phyloP scores from a whole-genome alignment of 345 rosid genomes.

The Eucalyptus camaldulensis region DNA sequence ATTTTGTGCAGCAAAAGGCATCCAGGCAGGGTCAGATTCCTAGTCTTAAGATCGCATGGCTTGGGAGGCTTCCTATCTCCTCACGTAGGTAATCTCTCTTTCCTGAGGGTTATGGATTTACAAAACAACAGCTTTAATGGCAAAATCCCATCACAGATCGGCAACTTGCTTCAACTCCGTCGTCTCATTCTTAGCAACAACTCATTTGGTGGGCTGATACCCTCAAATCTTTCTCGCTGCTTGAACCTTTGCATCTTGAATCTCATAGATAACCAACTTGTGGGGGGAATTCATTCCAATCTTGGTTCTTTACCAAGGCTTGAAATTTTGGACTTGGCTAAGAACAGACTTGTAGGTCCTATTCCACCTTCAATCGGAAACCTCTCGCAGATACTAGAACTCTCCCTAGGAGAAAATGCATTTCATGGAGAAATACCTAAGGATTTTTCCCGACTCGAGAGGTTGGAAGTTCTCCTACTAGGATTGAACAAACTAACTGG shows the following conservation, averaged over 20 bases:
- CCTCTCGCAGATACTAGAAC: background rate
- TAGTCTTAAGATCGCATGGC: fast-evolving
- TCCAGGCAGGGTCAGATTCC: background rate
- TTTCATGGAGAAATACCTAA: background rate
- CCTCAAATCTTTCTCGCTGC: background rate
- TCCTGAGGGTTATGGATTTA: background rate
- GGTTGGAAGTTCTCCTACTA: fast-evolving
- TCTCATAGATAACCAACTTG: background rate
- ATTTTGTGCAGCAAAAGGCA: background rate
- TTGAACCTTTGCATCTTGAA: fast-evolving
- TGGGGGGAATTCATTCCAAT: background rate
- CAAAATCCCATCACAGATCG: background rate
- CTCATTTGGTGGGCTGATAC: background rate
- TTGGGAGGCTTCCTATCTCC: background rate
- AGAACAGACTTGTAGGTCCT: background rate
- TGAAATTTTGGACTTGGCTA: fast-evolving
- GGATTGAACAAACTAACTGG: background rate
- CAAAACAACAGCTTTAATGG: background rate
- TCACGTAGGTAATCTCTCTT: background rate
- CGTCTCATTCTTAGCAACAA: background rate
- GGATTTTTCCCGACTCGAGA: background rate
- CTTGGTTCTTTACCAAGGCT: background rate
- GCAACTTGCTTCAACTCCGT: background rate
- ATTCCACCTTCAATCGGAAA: background rate
- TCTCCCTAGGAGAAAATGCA: background rate